Evolutionary conservation across 2,329 filamentous ascomycete genomes (phyloP).

Genomic region (Aureobasidium sp.): DNA sequence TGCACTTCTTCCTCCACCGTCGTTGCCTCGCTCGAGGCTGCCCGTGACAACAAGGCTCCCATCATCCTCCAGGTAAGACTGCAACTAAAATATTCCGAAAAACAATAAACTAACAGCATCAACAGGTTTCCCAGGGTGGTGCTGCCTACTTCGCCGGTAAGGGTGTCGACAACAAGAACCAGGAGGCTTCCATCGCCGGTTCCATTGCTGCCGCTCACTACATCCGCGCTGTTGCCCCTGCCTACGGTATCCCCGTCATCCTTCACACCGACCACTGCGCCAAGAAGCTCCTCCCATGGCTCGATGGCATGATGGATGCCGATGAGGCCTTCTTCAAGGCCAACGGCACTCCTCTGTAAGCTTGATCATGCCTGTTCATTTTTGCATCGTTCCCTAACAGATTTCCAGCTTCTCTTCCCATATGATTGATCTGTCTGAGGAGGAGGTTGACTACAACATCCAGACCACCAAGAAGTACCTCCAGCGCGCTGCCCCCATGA

Average conservation of each 20-base stretch:
- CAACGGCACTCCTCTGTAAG: conserved; percentile 70
- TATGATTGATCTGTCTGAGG: conserved; percentile 98
- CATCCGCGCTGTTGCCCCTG: conserved; percentile 78
- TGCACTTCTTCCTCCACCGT: conserved; percentile 87
- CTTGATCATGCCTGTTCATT: not conserved
- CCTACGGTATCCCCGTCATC: conserved; percentile 84
- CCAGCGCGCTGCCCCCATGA: conserved; percentile 89
- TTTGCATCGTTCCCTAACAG: not conserved
- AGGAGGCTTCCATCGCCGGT: conserved; percentile 82
- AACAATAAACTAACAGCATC: not conserved
- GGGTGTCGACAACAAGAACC: conserved; percentile 75
- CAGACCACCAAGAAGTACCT: conserved; percentile 87
- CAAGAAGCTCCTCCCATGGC: conserved; percentile 98
- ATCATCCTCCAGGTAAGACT: conserved; percentile 62
- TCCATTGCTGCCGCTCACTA: conserved; percentile 86
- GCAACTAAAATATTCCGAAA: not conserved
- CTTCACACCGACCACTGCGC: conserved; percentile 98
- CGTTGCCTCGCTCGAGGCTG: conserved; percentile 86
- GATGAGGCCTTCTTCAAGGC: conserved; percentile 95
- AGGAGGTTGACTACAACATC: conserved; percentile 84
- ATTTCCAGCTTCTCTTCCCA: conserved; percentile 65
- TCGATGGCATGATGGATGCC: conserved; percentile 90
- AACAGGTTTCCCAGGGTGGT: conserved; percentile 72
- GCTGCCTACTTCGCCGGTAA: conserved; percentile 54
- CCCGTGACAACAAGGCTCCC: conserved; percentile 82